Conservation (phyloP, 2,329 filamentous ascomycete genomes). For the Cercospora sp. region DNA sequence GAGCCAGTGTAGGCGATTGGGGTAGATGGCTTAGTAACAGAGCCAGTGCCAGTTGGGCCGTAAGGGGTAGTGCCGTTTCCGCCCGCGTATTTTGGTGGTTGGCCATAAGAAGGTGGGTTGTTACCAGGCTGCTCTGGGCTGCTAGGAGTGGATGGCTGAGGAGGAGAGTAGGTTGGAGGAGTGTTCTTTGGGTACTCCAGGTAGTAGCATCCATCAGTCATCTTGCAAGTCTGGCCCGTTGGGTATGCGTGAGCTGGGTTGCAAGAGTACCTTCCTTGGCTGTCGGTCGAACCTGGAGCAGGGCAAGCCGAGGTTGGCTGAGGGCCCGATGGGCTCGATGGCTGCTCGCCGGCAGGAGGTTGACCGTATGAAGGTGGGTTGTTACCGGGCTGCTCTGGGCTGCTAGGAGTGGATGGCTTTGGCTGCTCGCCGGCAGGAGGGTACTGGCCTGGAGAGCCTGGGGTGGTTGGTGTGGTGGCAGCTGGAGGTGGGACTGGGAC, state of each 20-base stretch:
- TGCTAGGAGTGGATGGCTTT: not conserved
- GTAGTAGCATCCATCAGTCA: slow-evolving; percentile 20
- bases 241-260: slow-evolving; percentile 27
- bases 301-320: slow-evolving; percentile 12
- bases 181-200: slow-evolving; percentile 17
- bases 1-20: slow-evolving; percentile 13
- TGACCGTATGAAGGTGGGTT: too few species aligned
- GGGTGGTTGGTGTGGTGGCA: not conserved
- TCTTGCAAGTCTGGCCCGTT: slow-evolving; percentile 24
- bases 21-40: not conserved
- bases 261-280: slow-evolving; percentile 16
- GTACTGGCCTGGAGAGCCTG: not conserved
- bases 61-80: not conserved
- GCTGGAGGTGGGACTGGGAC: slow-evolving; percentile 11
- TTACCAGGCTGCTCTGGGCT: not conserved
- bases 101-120: not conserved
- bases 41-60: not conserved
- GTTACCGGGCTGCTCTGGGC: too few species aligned
- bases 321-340: not conserved
- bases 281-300: slow-evolving; percentile 7
- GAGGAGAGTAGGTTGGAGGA: too few species aligned
- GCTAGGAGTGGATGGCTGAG: not conserved
- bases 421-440: not conserved
- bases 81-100: slow-evolving; percentile 1
- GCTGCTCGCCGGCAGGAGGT: not conserved